Base-by-base conservation (phyloP, 2,329 filamentous ascomycete species). In the Xylaria sp. region DNA sequence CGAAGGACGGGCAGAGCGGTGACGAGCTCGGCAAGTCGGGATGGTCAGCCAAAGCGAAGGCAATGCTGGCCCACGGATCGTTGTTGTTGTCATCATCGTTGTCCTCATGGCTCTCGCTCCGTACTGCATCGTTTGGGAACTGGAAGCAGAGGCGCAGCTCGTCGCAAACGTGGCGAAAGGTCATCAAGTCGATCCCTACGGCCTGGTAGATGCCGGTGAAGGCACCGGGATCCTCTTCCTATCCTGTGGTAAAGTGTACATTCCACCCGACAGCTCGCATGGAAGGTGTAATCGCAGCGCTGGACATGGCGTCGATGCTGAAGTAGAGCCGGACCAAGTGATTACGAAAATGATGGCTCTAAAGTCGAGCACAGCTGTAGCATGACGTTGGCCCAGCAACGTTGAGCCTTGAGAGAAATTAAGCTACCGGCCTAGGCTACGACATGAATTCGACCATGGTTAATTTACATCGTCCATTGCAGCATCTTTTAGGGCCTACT, bases 71-170 rank as follows among this genome's bases (percentile, higher is more conserved):
- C 58, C 58, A 68, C 10, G 43, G 51, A 62, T 65, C 25, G n/a
- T n/a, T n/a, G n/a, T 57, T 41, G 39, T 23, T 25, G 12, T 57
- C 18, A 25, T 41, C 54, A 20, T 28, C 10, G 23, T 31, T n/a
- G 28, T 43, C 8, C 5, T 52, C 31, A 8, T 33, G 13, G 28
- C n/a, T 49, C 2, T 59, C 36, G 1, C 20, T 9, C 1, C 8
- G n/a, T 48, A 12, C n/a, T 36, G 9, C 4, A 54, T 58, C 20
- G 5, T 36, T 25, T 33, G 18, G 61, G 2, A 67, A 52, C 28
- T 57, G 23, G 15, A 69, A 62, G 54, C 62, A 62, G 20, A 69
- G 62, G 15, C 58, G 62, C 39, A 69, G 25, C 58, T 69, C 62
- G 36, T 68, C 25, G 31, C 62, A 55, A 25, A 66, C 48, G 18